Percentiles rank a stretch among this genome's conserved stretches.
These are phyloP conservation scores for Pichia deserticola DNA, from an alignment of 805 yeast species.

Conservation along the genomic window DNA sequence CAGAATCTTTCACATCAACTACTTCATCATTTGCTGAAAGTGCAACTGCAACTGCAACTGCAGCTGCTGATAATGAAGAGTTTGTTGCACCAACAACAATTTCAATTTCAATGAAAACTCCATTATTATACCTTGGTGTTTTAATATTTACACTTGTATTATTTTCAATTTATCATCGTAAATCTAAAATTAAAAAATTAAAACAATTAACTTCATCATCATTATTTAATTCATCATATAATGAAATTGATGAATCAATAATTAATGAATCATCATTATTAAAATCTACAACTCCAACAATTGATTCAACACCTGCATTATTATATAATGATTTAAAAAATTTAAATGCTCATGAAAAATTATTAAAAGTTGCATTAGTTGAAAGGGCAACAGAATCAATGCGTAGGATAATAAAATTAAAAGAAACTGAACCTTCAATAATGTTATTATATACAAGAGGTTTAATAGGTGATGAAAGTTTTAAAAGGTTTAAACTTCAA, in stretches of 20 bases:
- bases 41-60: slow-evolving; percentile 2
- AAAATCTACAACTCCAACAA: slow-evolving; percentile 5
- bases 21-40: slow-evolving; percentile 1
- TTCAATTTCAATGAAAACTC: slow-evolving; percentile 56
- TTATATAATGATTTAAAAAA: slow-evolving; percentile 24
- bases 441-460: slow-evolving; percentile 76
- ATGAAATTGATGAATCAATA: neutral
- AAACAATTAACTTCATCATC: slow-evolving; percentile 9
- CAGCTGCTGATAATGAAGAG: slow-evolving; percentile 5
- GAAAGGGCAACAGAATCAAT: slow-evolving; percentile 77
- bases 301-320: slow-evolving; percentile 13
- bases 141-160: slow-evolving; percentile 57
- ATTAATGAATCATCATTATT: neutral
- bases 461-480: slow-evolving; percentile 82
- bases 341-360: slow-evolving; percentile 61
- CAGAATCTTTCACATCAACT: neutral
- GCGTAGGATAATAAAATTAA: slow-evolving; percentile 72
- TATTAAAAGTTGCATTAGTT: slow-evolving; percentile 39
- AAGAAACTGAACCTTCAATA: slow-evolving; percentile 68
- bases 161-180: slow-evolving; percentile 63
- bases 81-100: neutral
- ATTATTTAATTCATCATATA: slow-evolving; percentile 7
- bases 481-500: slow-evolving; percentile 72
- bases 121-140: slow-evolving; percentile 67
- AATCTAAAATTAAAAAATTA: slow-evolving; percentile 5